A percentile compares a stretch with the other conserved stretches of the same genome.
These are phyloP conservation scores for Fusarium avenaceum DNA, from an alignment of 2,329 filamentous ascomycete genomes.

Conservation along the genomic window DNA sequence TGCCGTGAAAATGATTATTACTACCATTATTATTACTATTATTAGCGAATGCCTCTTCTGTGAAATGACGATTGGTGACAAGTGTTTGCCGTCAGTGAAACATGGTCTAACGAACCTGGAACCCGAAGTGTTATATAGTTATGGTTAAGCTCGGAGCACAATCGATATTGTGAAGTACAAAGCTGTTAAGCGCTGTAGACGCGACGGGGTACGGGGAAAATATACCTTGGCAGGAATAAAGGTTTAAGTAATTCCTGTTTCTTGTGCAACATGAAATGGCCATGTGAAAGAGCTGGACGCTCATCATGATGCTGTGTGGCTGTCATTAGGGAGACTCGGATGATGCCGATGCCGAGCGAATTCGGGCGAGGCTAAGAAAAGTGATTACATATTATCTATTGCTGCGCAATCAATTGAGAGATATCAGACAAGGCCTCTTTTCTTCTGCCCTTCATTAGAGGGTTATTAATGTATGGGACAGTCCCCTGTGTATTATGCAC, in stretches of 20 bases:
- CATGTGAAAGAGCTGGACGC: conserved; percentile 3
- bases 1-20: too few species aligned
- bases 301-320: conserved; percentile 35
- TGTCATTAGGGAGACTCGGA: conserved; percentile 26
- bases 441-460: too few species aligned
- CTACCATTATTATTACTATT: too few species aligned
- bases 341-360: conserved; percentile 11
- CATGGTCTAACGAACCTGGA: not conserved
- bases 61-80: not conserved
- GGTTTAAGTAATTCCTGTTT: conserved; percentile 18
- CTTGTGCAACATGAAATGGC: conserved; percentile 15
- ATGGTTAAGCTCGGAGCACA: not conserved
- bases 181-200: not conserved
- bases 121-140: not conserved
- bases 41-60: not conserved
- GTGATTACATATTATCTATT: conserved; percentile 11
- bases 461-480: too few species aligned
- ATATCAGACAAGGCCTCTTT: not conserved
- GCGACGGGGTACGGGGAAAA: not conserved
- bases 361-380: conserved; percentile 1
- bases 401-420: not conserved
- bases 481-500: conserved; percentile 1
- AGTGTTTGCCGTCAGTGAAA: not conserved
- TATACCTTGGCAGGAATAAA: not conserved
- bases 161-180: not conserved